Base-by-base conservation (phyloP, 257 asterid genomes). In the Scutellaria galericulata region DNA sequence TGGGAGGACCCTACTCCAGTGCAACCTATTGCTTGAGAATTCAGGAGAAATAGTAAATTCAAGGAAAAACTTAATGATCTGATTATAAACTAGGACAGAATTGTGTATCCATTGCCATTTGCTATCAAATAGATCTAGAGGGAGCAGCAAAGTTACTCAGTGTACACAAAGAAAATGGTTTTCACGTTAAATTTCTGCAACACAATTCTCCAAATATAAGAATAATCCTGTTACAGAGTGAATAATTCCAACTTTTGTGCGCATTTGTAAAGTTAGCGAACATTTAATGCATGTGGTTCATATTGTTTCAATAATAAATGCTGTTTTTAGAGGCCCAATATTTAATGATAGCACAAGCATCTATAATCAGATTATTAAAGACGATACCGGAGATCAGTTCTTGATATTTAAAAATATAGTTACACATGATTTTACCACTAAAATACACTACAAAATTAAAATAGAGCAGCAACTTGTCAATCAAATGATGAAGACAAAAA, bases 321-420 rank as follows among this genome's bases (percentile, higher is more conserved):
- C 52, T 10, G 4, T 40, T 41, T 64, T 59, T 39, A 57, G 7
- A 44, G 45, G 64, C 51, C 41, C 59, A 68, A 46, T 8, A 55
- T 62, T 74, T 56, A 53, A 24, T 54, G 46, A 68, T n/a, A 18
- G 65, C 56, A 60, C 56, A 13, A 11, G 6, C 47, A 24, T 62
- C 58, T 46, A 46, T 27, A 54, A 47, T 31, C 27, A 27, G 24
- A 24, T 53, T 65, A 55, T 13, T 58, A 27, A 48, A 35, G 15
- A 53, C 11, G 10, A 9, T n/a, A 55, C 9, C 15, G 45, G 20
- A 3, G 6, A 60, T 50, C 77, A 24, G n/a, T 63, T 56, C 7
- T n/a, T 15, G 37, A 20, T 13, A 46, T 51, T 22, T 3, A 64
- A 55, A 47, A 5, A 39, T 3, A 10, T 54, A 54, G 59, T 42